These are phyloP conservation scores for Backusella westeae DNA, from an alignment of 192 early-diverging fungal genomes.

Conservation along the genomic window DNA sequence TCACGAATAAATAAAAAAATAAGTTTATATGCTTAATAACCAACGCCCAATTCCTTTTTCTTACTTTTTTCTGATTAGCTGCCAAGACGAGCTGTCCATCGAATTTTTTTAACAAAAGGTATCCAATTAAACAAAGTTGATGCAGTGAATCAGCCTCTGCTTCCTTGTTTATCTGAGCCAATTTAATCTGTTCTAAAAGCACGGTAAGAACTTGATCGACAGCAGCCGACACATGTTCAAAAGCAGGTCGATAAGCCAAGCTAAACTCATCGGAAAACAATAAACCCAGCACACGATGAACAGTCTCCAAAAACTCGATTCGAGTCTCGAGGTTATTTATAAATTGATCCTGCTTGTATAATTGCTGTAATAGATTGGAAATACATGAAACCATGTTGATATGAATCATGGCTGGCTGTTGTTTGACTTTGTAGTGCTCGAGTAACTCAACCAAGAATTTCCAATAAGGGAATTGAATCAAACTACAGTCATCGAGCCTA, in stretches of 20 bases:
- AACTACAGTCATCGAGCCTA: slow-evolving; percentile 19
- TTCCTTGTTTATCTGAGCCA: background rate
- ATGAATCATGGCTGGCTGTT: slow-evolving; percentile 22
- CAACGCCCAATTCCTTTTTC: background rate
- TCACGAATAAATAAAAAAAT: background rate
- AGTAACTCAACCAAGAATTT: slow-evolving; percentile 16
- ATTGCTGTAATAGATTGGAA: slow-evolving; percentile 11
- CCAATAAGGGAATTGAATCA: slow-evolving; percentile 29
- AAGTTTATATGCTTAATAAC: background rate
- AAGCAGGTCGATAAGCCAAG: slow-evolving; percentile 7
- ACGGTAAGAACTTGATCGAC: slow-evolving; percentile 9
- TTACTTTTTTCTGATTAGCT: slow-evolving; percentile 27
- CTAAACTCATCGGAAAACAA: slow-evolving; percentile 13
- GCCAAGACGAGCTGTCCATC: slow-evolving; percentile 6
- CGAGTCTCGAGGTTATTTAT: background rate
- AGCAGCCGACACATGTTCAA: slow-evolving; percentile 13
- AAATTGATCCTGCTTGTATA: background rate
- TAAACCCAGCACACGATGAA: background rate
- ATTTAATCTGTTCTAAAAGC: slow-evolving; percentile 1
- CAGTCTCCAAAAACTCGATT: background rate
- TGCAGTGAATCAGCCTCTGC: background rate
- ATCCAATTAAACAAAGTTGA: background rate
- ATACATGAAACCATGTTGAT: slow-evolving; percentile 15
- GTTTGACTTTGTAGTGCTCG: slow-evolving; percentile 14
- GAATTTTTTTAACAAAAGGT: background rate